Base-by-base conservation (phyloP, 176 grass and related monocot species). In the Eleusine coracana region DNA sequence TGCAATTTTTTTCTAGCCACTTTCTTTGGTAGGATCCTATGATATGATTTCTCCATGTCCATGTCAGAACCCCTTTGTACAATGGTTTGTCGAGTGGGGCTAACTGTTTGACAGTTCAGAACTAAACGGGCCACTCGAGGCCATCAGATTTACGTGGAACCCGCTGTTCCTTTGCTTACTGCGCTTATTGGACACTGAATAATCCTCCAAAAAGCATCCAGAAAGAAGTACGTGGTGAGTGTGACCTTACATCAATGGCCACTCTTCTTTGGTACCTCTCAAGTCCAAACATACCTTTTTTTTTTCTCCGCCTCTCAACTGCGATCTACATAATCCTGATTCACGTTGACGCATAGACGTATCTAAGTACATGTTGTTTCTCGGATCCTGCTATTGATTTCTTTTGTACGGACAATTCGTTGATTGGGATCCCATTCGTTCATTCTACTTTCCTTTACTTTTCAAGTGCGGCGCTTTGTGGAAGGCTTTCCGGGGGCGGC, bases 121-220 rank as follows among this genome's bases (percentile, higher is more conserved):
- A 87, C 75, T 67, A 34, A 81, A 80, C 77, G 68, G 31, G 50
- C 28, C 48, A 60, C 40, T 55, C n/a, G 73, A 31, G 25, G 82
- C 80, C 77, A 41, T 86, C 74, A 55, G 75, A 68, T 72, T 68
- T 79, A 83, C 56, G 59, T 86, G 79, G 86, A 89, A 84, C 54
- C 77, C 54, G 72, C 49, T 75, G 36, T 68, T 80, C 56, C 50
- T 56, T 71, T 68, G 58, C 84, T 77, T 89, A 81, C 66, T 87
- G 84, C 76, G 90, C 87, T 81, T 86, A 86, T 83, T 87, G 80
- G 87, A 54, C 60, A 62, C 23, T 68, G 86, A 87, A 92, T 80
- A 83, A 78, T 72, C 64, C 28, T 42, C 58, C 75, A 86, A 65
- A 78, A 59, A 34, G 70, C 39, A 80, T 23, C 70, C 17, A 49